phyloP scores from a whole-genome alignment of 805 yeast species.

The Blastobotrys peoriensis region DNA sequence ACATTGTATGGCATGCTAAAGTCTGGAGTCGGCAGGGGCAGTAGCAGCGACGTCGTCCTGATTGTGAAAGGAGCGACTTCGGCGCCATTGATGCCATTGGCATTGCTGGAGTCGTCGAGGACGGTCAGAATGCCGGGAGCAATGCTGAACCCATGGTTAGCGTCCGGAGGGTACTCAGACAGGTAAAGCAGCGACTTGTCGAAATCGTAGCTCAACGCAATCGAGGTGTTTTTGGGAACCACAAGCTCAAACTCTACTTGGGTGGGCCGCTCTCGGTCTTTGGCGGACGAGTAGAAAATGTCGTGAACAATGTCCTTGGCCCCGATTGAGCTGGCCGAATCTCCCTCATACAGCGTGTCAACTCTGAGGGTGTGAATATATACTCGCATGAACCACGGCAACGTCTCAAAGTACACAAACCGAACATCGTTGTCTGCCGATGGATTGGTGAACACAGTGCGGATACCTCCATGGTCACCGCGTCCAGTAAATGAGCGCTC shows the following conservation, averaged over 20 bases:
- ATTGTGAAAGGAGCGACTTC: constrained; percentile 11
- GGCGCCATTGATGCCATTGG: constrained; percentile 4
- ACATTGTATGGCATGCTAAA: constrained; percentile 99
- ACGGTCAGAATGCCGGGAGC: constrained; percentile 82
- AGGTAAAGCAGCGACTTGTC: constrained; percentile 80
- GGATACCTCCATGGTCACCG: constrained; percentile 84
- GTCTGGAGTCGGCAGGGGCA: constrained; percentile 93
- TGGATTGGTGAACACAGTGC: constrained; percentile 73
- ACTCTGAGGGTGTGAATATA: constrained; percentile 65
- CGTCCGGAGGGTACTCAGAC: constrained; percentile 98
- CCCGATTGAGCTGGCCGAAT: constrained; percentile 9
- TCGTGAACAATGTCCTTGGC: constrained; percentile 39
- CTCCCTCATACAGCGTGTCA: constrained; percentile 18
- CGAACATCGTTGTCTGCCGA: constrained; percentile 37
- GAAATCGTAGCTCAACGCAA: constrained; percentile 66
- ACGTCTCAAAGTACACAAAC: constrained; percentile 65
- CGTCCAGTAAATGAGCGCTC: constrained; percentile 87
- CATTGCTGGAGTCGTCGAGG: constrained; percentile 31
- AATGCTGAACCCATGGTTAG: constrained; percentile 93
- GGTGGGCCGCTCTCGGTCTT: constrained; percentile 74
- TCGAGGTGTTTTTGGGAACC: constrained; percentile 58
- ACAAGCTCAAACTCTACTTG: constrained; percentile 65
- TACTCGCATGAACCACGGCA: constrained; percentile 90
- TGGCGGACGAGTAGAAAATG: constrained; percentile 65
- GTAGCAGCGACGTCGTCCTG: constrained; percentile 82